phyloP scores from a whole-genome alignment of 1,139 yeast genomes.

The Geotrichum candidum region DNA sequence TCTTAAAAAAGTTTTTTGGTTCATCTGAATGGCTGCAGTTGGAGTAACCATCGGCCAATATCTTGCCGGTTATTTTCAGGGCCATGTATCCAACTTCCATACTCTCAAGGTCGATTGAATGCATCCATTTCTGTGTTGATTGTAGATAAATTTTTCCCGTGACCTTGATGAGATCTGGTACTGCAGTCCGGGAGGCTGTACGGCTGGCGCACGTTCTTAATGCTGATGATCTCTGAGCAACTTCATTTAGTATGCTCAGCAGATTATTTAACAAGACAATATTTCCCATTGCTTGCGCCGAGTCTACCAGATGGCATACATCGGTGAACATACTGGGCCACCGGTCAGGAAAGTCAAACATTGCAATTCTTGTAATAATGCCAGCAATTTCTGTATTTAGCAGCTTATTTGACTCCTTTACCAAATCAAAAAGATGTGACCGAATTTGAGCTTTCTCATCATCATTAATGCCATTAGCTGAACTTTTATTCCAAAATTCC shows the following conservation, averaged over 20 bases:
- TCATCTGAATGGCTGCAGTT: constrained; percentile 56
- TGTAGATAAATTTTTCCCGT: constrained; percentile 54
- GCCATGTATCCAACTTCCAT: constrained; percentile 74
- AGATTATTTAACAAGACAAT: constrained; percentile 53
- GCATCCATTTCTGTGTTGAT: constrained; percentile 60
- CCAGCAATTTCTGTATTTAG: constrained; percentile 78
- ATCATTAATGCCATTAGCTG: constrained; percentile 49
- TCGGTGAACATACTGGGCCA: constrained; percentile 80
- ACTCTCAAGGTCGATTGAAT: constrained; percentile 29
- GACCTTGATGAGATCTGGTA: constrained; percentile 55
- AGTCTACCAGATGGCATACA: constrained; percentile 46
- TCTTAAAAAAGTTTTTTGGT: constrained; percentile 53
- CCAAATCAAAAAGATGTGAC: constrained; percentile 49
- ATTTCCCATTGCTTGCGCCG: constrained; percentile 40
- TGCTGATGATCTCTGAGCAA: constrained; percentile 63
- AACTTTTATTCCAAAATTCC: constrained; percentile 70
- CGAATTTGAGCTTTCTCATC: constrained; percentile 69
- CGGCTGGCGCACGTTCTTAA: constrained; percentile 81
- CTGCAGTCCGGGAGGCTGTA: constrained; percentile 67
- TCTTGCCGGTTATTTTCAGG: constrained; percentile 66
- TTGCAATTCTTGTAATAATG: constrained; percentile 66
- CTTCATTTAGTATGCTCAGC: constrained; percentile 64
- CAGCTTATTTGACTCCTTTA: constrained; percentile 68
- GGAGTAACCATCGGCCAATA: constrained; percentile 72
- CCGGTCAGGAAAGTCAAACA: constrained; percentile 79